Evolutionary conservation across 371 early-diverging fungal genomes (phyloP), one percentile per base, ranked within the genome.

Genomic region (Phascolomyces articulosus): DNA sequence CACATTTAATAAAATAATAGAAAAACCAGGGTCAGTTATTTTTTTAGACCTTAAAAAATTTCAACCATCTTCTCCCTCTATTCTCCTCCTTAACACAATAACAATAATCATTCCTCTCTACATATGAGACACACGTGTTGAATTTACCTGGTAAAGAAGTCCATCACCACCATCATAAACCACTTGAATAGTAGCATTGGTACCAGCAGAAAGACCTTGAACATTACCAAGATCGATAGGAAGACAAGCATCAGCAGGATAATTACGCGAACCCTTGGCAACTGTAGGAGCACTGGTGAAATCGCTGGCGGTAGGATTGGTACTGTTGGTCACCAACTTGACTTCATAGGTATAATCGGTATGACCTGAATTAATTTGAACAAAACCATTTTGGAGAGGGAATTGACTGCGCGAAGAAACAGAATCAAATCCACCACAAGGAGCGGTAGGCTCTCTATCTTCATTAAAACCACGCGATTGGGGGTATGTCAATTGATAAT

Each of bases 121-220:
- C n/a, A n/a, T n/a, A n/a, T n/a, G n/a, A n/a, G n/a, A n/a, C n/a
- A 38, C 38, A 38, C 38, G 38, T 38, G 13, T 38, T 38, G 38
- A 13, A 38, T 44, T 15, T 75, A 79, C 81, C 75, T 86, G 86
- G 65, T 87, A 87, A 21, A 89, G 70, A 13, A 63, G 62, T 20
- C 78, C 79, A 66, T 89, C 88, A 26, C 87, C 87, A 23, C 80
- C 87, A 51, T 85, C 79, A 61, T 76, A 88, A 7, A 78, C 58
- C 24, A 87, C 58, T 66, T 87, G 88, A 41, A 89, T 63, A 28
- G 87, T 87, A 26, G 82, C 87, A 55, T 77, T 79, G 58, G 73
- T 65, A 13, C 87, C 87, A 47, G 75, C 70, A 23, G 65, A 69
- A 16, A 78, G 75, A 23, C 58, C 68, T 28, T 74, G 29, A 16